A percentile compares a stretch with the other conserved stretches of the same genome.
Evolutionary conservation across 495 filamentous ascomycete genomes (phyloP).

Genomic region (Penicillium alfredii): DNA sequence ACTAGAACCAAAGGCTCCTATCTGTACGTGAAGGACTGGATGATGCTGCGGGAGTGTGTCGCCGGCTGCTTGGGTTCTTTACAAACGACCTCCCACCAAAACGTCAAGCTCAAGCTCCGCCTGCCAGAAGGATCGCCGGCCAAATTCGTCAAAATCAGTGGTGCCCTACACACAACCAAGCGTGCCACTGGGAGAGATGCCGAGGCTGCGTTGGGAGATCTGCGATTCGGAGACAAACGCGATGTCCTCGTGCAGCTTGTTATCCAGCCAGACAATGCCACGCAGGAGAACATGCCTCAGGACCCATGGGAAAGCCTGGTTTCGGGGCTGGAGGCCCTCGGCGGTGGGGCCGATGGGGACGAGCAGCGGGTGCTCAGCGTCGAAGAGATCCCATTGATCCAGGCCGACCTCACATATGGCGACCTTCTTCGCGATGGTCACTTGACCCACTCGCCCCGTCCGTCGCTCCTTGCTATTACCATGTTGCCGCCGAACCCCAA

Average conservation of each 20-base stretch:
- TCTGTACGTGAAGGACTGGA: constrained; percentile 99
- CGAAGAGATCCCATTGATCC: constrained; percentile 92
- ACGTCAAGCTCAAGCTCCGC: constrained; percentile 92
- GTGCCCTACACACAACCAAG: constrained; percentile 93
- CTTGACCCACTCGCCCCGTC: constrained; percentile 78
- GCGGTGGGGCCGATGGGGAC: constrained; percentile 84
- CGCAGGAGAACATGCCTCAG: constrained; percentile 80
- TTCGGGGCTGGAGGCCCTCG: constrained; percentile 89
- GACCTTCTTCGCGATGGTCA: constrained; percentile 91
- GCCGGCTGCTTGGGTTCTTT: constrained; percentile 92
- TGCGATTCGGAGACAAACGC: constrained; percentile 95
- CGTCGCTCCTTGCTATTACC: constrained; percentile 92
- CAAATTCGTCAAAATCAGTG: constrained; percentile 97
- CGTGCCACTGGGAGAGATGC: constrained; percentile 95
- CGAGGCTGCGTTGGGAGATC: constrained; percentile 86
- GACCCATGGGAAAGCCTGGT: constrained; percentile 97
- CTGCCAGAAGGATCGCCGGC: constrained; percentile 95
- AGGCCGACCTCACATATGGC: constrained; percentile 89
- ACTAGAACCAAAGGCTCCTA: constrained; percentile 95
- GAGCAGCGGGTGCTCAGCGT: constrained; percentile 79
- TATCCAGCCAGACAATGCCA: constrained; percentile 81
- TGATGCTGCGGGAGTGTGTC: constrained; percentile 97
- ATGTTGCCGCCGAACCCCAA: constrained; percentile 78
- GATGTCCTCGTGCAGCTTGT: constrained; percentile 94
- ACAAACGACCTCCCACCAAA: constrained; percentile 96